These are phyloP conservation scores for Cyamopsis tetragonoloba DNA, from an alignment of 306 rosid genomes.

Conservation along the genomic window DNA sequence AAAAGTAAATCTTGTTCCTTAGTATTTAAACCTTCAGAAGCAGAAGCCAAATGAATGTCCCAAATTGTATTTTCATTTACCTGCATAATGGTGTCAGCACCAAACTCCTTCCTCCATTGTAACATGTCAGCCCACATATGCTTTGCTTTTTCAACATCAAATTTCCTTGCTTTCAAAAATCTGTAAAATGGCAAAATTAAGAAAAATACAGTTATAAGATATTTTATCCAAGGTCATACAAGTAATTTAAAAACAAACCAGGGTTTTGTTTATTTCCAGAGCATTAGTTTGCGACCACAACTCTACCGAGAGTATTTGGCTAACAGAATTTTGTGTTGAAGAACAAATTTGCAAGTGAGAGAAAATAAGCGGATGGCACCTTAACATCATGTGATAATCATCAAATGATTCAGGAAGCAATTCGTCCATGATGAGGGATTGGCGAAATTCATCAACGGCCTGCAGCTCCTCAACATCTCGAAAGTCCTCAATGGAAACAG, in stretches of 20 bases:
- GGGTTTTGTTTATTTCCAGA: neutral
- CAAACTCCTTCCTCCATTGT: conserved; percentile 88
- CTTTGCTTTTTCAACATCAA: conserved; percentile 83
- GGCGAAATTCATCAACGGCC: conserved; percentile 89
- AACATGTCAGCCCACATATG: conserved; percentile 99
- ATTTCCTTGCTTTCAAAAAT: conserved; percentile 93
- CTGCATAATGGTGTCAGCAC: conserved; percentile 74
- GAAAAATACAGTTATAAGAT: neutral
- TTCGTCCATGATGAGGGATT: conserved; percentile 71
- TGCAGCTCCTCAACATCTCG: conserved; percentile 82
- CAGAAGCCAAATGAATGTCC: neutral
- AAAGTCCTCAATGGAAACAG: conserved; percentile 93
- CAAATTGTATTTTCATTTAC: conserved; percentile 35
- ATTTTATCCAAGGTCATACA: neutral
- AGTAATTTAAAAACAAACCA: neutral
- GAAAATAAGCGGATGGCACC: conserved; percentile 35
- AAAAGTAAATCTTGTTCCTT: neutral
- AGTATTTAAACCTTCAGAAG: neutral
- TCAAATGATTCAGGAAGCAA: conserved; percentile 69
- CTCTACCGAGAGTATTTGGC: too few species aligned
- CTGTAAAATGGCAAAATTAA: conserved; percentile 37
- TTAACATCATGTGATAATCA: conserved; percentile 93
- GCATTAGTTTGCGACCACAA: neutral
- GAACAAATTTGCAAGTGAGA: neutral
- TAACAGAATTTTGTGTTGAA: neutral